Evolutionary conservation across 2,329 filamentous ascomycete genomes (phyloP), one percentile per base, ranked within the genome.

Genomic region (Microdochium trichocladiopsis): DNA sequence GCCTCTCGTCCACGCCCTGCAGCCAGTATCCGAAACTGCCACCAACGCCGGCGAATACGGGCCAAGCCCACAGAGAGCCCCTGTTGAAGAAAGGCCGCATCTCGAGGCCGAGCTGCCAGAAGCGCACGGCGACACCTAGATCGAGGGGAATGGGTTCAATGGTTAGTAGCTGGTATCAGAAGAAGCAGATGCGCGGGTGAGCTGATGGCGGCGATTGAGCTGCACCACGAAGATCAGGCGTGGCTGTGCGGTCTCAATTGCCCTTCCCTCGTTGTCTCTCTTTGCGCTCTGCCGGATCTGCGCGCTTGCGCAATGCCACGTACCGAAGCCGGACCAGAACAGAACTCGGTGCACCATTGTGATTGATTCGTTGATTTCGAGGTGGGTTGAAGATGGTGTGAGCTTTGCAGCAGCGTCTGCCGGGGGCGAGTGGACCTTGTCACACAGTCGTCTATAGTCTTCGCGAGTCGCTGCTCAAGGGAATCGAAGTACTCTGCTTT

Each of bases 41-140:
- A 62, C 92, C 92, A 57, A 90, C 83, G 61, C 82, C 82, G 54
- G 86, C 92, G 73, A 94, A 99, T 62, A 93, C 74, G 52, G 94
- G 94, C 76, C 96, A 99, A 50, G 84, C 90, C 88, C 90, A 95
- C 65, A 96, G 83, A 52, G 87, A 88, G 68, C 87, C 79, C 66
- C 80, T 83, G 74, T 87, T 86, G 80, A 97, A 90, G 72, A 96
- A 86, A 50, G 93, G 94, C 57, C 92, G 90, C 91, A 95, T 96
- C 77, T 99, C 91, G 70, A 99, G 94, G 66, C 93, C 94, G 69
- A 99, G 86, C 74, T 97, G 94, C 90, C 92, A 96, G 72, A 94
- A 82, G 63, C 93, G 89, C 67, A 92, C 87, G 67, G 88, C 91
- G 64, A 96, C 75, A 78, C 94, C 94, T 99, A 63, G 18, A 16